Percentiles rank a stretch among this genome's conserved stretches.
Conservation (phyloP, 495 filamentous ascomycete species). For the Penicillium flavigenum region DNA sequence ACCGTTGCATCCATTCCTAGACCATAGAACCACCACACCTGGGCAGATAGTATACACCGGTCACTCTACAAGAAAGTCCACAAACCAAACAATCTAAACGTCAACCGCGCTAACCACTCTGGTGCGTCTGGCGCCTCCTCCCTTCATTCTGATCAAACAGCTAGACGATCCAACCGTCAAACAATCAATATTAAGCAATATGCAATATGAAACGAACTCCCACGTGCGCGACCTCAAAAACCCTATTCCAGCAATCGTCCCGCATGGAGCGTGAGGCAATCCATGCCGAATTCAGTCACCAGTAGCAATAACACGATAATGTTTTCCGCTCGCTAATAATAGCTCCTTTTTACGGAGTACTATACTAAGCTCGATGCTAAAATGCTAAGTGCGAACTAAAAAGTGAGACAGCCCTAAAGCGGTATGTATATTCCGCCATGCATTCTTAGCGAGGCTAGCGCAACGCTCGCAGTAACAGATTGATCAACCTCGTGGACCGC, state of each 20-base stretch:
- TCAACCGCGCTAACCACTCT: neutral
- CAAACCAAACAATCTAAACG: neutral
- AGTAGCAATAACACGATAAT: constrained; percentile 1
- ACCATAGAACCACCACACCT: neutral
- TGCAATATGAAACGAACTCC: neutral
- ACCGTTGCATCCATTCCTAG: constrained; percentile 3
- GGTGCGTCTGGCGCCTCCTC: neutral
- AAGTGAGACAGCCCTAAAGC: constrained; percentile 5
- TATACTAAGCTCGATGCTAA: neutral
- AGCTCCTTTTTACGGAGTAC: neutral
- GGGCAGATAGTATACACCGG: neutral
- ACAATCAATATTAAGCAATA: neutral
- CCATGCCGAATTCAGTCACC: neutral
- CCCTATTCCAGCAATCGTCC: neutral
- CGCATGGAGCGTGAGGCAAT: neutral
- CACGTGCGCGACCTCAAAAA: neutral
- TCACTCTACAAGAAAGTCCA: neutral
- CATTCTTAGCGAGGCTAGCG: too few relatives aligned
- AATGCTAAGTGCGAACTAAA: neutral
- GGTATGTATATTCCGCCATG: neutral
- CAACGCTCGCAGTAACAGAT: too few relatives aligned
- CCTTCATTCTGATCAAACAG: neutral
- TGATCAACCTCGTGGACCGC: too few relatives aligned
- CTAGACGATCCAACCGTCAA: neutral
- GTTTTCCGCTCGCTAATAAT: constrained; percentile 11